phyloP scores from a whole-genome alignment of 1,284 basidiomycete genomes.

The Ustilago sp. region DNA sequence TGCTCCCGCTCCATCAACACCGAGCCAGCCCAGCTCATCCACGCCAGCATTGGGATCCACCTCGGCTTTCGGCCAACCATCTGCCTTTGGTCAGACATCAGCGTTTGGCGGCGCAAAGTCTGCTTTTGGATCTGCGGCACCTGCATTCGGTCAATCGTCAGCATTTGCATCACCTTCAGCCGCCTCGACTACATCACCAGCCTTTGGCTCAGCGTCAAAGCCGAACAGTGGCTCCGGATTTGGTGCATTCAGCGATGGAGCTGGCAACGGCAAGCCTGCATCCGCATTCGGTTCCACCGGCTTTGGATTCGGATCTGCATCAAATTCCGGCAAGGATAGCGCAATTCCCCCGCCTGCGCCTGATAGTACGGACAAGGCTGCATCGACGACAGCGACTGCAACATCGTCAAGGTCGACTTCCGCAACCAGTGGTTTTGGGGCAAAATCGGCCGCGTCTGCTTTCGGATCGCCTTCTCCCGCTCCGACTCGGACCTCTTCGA shows the following conservation, averaged over 20 bases:
- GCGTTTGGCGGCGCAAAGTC: slow-evolving; percentile 36
- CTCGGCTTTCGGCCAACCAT: slow-evolving; percentile 42
- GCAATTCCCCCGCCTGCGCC: slow-evolving; percentile 17
- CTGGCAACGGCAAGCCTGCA: slow-evolving; percentile 25
- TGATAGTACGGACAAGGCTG: slow-evolving; percentile 21
- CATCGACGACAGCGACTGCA: slow-evolving; percentile 20
- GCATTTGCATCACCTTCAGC: slow-evolving; percentile 31
- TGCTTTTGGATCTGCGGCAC: slow-evolving; percentile 48
- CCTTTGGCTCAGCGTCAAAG: slow-evolving; percentile 42
- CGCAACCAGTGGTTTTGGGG: slow-evolving; percentile 18
- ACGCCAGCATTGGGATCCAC: slow-evolving; percentile 26
- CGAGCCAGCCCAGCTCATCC: slow-evolving; percentile 15
- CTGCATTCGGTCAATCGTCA: slow-evolving; percentile 48
- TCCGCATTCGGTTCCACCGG: slow-evolving; percentile 51
- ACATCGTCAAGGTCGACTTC: slow-evolving; percentile 13
- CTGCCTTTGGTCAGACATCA: slow-evolving; percentile 36
- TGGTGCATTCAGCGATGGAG: slow-evolving; percentile 43
- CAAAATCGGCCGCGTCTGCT: slow-evolving; percentile 33
- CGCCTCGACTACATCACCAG: slow-evolving; percentile 19
- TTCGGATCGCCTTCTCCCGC: slow-evolving; percentile 26
- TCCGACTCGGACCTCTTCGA: slow-evolving; percentile 1
- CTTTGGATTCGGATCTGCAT: slow-evolving; percentile 36
- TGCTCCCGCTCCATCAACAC: slow-evolving; percentile 15
- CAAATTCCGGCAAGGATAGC: slow-evolving; percentile 28
- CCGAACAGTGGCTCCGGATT: slow-evolving; percentile 46